Evolutionary conservation across 192 early-diverging fungal genomes (phyloP).

Genomic region (Linnemannia schmuckeri): DNA sequence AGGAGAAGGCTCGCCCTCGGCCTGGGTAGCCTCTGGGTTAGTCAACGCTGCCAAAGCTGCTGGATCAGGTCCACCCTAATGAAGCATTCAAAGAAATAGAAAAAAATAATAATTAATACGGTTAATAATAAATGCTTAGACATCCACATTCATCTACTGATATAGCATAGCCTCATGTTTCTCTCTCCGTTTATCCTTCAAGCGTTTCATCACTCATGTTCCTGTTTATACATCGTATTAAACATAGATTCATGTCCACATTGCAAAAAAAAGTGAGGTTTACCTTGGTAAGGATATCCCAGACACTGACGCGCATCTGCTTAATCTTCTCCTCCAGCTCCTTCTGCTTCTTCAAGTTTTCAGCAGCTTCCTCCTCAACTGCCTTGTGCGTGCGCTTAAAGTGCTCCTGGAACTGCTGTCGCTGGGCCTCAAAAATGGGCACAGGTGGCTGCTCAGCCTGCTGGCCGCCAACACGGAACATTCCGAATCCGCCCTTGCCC

Average conservation of each 20-base stretch:
- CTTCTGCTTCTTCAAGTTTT: slow-evolving; percentile 80
- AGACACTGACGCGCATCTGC: slow-evolving; percentile 90
- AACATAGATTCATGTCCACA: background rate
- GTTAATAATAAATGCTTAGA: background rate
- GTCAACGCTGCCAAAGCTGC: slow-evolving; percentile 39
- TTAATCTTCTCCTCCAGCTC: slow-evolving; percentile 79
- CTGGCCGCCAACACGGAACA: slow-evolving; percentile 67
- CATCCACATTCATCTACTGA: background rate
- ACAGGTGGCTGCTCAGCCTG: slow-evolving; percentile 75
- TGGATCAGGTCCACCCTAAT: slow-evolving; percentile 52
- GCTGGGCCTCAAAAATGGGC: slow-evolving; percentile 71
- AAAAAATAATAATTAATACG: background rate
- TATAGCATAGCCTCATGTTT: background rate
- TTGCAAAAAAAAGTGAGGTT: background rate
- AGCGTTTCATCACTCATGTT: background rate
- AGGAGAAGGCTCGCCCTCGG: background rate
- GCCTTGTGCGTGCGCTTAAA: slow-evolving; percentile 78
- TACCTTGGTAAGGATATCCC: slow-evolving; percentile 81
- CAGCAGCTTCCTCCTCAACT: slow-evolving; percentile 76
- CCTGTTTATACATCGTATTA: too few relatives aligned
- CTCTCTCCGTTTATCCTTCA: background rate
- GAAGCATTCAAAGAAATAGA: background rate
- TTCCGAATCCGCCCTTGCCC: slow-evolving; percentile 60
- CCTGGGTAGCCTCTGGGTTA: slow-evolving; percentile 2
- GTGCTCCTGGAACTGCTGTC: slow-evolving; percentile 71